phyloP scores from a whole-genome alignment of 2,329 filamentous ascomycete genomes.

The Aspergillus brasiliensis region DNA sequence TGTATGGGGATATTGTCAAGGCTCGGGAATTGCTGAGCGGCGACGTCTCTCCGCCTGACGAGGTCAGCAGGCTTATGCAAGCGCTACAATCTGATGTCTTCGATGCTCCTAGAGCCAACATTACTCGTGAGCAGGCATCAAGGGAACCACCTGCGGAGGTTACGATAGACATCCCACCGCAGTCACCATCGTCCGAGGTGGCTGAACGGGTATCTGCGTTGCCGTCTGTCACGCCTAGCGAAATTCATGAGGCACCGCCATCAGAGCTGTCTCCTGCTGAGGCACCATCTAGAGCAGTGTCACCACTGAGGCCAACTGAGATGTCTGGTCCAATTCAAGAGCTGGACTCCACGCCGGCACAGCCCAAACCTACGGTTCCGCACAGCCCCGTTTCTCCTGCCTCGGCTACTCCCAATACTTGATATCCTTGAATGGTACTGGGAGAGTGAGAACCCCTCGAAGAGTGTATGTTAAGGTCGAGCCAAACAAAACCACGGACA shows the following conservation, averaged over 20 bases:
- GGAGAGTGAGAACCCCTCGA: no score
- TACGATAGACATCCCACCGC: background rate
- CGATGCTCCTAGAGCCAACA: background rate
- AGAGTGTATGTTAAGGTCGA: no score
- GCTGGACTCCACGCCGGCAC: background rate
- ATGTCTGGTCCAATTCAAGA: background rate
- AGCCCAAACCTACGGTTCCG: background rate
- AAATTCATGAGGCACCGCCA: background rate
- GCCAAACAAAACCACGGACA: no score
- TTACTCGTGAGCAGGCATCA: background rate
- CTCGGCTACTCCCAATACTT: background rate
- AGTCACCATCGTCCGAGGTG: background rate
- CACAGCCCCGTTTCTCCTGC: background rate
- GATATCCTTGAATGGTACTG: no score
- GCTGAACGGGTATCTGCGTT: background rate
- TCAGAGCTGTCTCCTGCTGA: background rate
- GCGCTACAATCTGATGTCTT: slow-evolving; percentile 72
- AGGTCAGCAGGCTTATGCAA: slow-evolving; percentile 78
- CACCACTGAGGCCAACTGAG: background rate
- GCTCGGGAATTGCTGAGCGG: slow-evolving; percentile 81
- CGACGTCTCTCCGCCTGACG: slow-evolving; percentile 71
- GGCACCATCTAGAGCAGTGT: background rate
- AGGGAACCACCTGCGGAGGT: background rate
- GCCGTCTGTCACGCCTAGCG: background rate
- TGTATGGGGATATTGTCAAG: slow-evolving; percentile 80